Evolutionary conservation across 192 early-diverging fungal genomes (phyloP), one percentile per base, ranked within the genome.

Genomic region (Coemansia javaensis): DNA sequence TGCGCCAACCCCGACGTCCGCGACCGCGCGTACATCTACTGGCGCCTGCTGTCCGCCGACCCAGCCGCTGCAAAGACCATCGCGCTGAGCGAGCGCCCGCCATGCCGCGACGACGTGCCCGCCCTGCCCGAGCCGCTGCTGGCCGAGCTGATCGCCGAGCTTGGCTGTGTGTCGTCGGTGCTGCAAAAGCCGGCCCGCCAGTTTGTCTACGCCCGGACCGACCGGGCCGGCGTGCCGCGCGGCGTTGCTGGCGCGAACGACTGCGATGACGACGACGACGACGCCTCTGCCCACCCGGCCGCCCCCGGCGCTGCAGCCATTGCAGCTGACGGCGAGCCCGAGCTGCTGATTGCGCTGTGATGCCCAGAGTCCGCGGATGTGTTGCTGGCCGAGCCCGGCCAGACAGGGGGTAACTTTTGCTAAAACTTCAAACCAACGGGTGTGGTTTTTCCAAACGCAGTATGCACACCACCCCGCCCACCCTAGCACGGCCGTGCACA

Each of bases 11-110:
- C 94, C 7, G 96, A 99, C 63, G 86, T 96, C 21, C 81, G 96
- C 22, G 96, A 99, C 57, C 81, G 96, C 14, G 94, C 93, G 6
- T 99, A 93, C 57, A 79, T 99, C 31, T 99, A 99, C 76, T 99
- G 96, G 96, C 79, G 96, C 45, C 74, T 99, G 48, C 73, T 99
- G 3, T 93, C 90, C 4, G 88, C 91, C 15, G 88, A 93, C 66
- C 96, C 96, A 7, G 82, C 90, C 52, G 87, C 91, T 5, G 94
- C 94, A 13, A 91, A 94, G 68, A 75, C 86, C 5, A 90, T 98
- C 12, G 92, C 90, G 8, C 75, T 98, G 25, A 81, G 86, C 2
- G 92, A 96, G 28, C 91, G 88, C 63, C 90, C 92, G 4, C 85
- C 91, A 14, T 85, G 96, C 44, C 82, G 83, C 20, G 71, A 77